Evolutionary conservation across 169 alveolate species (phyloP).

Genomic region (Toxoplasma gondii): DNA sequence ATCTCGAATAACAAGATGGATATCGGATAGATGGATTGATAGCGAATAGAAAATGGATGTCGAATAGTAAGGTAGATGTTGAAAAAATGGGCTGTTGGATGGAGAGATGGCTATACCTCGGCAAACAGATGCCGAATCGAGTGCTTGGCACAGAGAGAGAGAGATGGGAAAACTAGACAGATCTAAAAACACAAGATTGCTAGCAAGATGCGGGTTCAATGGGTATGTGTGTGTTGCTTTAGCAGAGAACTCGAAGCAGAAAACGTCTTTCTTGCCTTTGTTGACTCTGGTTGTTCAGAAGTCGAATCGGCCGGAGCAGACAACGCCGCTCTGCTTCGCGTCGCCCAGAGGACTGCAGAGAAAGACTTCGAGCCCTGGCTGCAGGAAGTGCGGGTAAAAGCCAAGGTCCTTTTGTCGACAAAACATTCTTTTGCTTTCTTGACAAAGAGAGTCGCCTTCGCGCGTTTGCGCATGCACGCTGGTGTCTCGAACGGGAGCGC

Average conservation of each 20-base stretch:
- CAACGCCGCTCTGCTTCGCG: not conserved
- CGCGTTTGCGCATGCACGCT: not conserved
- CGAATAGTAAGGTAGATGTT: not conserved
- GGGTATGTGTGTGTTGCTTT: not conserved
- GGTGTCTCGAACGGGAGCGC: too few relatives aligned
- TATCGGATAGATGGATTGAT: not conserved
- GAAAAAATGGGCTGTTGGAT: not conserved
- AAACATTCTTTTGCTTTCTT: not conserved
- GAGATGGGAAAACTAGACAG: not conserved
- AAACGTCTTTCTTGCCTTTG: not conserved
- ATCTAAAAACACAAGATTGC: not conserved
- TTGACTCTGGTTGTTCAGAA: not conserved
- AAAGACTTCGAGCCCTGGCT: slow-evolving; percentile 26
- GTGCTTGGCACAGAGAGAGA: not conserved
- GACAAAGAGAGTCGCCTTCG: not conserved
- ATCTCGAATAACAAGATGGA: not conserved
- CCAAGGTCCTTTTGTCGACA: not conserved
- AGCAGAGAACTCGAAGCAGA: not conserved
- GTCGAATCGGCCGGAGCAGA: slow-evolving; percentile 1
- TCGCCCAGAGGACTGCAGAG: slow-evolving; percentile 17
- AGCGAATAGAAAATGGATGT: not conserved
- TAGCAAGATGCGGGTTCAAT: not conserved
- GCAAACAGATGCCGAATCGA: not conserved
- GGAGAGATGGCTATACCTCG: not conserved
- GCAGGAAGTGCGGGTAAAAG: not conserved